Conservation (phyloP, 345 rosid genomes). For the Aquilaria sinensis region DNA sequence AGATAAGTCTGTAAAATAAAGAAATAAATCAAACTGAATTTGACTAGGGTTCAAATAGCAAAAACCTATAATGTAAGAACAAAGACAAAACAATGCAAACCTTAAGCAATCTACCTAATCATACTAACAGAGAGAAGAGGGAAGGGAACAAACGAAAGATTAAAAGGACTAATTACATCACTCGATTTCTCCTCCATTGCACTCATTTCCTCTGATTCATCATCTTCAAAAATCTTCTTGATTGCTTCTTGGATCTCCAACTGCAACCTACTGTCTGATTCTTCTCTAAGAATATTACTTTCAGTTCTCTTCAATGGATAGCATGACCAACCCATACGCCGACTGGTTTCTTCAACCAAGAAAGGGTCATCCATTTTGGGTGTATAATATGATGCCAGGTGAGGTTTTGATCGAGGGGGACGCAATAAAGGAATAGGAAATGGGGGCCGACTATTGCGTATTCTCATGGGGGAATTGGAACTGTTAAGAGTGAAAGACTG, state of each 20-base stretch:
- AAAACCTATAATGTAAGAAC: neutral
- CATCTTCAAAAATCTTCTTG: neutral
- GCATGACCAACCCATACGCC: conserved; percentile 21
- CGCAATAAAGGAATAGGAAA: conserved; percentile 13
- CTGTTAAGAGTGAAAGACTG: neutral
- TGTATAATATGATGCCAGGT: neutral
- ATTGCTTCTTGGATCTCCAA: neutral
- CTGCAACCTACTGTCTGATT: neutral
- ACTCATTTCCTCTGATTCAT: conserved; percentile 3
- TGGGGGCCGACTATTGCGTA: conserved; percentile 20
- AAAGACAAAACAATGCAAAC: neutral
- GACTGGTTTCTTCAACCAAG: conserved; percentile 21
- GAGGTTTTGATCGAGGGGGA: conserved; percentile 3
- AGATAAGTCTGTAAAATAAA: neutral
- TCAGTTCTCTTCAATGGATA: conserved; percentile 7
- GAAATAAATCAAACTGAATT: neutral
- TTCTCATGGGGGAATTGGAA: conserved; percentile 17
- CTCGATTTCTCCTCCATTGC: conserved; percentile 8
- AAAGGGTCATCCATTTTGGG: conserved; percentile 13
- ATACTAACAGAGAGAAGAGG: neutral
- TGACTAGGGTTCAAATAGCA: conserved; percentile 1
- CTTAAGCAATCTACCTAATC: neutral
- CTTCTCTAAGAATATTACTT: neutral
- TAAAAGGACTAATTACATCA: conserved; percentile 13
- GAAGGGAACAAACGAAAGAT: neutral